These are phyloP conservation scores for Neurospora cerealis DNA, from an alignment of 495 filamentous ascomycete species.

Conservation along the genomic window DNA sequence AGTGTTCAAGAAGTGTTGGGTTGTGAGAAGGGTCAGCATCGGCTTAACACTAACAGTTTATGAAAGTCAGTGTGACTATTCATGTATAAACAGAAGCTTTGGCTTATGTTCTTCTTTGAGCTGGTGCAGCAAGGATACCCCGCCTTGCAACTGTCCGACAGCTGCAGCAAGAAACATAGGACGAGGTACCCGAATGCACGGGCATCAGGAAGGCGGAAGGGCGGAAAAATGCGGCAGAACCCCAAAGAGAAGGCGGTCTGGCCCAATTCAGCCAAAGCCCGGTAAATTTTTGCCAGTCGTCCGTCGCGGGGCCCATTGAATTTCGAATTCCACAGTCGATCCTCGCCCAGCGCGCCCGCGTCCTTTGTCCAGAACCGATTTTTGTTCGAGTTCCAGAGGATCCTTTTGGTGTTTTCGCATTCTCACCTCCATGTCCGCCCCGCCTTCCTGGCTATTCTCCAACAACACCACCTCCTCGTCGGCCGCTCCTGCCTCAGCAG, in stretches of 20 bases:
- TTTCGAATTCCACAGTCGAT: background rate
- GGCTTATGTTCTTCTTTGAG: background rate
- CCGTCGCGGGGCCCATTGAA: background rate
- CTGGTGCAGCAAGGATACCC: background rate
- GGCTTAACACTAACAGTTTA: background rate
- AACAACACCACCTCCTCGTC: conserved; percentile 23
- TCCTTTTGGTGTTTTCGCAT: background rate
- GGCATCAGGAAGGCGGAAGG: background rate
- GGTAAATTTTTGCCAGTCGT: conserved; percentile 4
- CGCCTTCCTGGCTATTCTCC: conserved; percentile 38
- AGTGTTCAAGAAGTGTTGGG: background rate
- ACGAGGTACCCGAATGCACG: conserved; percentile 1
- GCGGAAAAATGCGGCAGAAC: conserved; percentile 6
- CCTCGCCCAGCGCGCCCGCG: background rate
- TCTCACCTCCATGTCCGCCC: conserved; percentile 20
- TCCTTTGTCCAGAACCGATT: conserved; percentile 1
- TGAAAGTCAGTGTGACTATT: background rate
- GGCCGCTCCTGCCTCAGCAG: background rate
- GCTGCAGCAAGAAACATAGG: background rate
- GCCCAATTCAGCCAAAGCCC: background rate
- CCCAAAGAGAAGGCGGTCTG: conserved; percentile 10
- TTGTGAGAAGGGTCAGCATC: background rate
- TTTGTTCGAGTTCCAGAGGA: background rate
- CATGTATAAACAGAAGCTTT: background rate
- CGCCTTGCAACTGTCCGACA: background rate